Evolutionary conservation across 768 basidiomycete species (phyloP).

Genomic region (Collybiopsis luxurians): DNA sequence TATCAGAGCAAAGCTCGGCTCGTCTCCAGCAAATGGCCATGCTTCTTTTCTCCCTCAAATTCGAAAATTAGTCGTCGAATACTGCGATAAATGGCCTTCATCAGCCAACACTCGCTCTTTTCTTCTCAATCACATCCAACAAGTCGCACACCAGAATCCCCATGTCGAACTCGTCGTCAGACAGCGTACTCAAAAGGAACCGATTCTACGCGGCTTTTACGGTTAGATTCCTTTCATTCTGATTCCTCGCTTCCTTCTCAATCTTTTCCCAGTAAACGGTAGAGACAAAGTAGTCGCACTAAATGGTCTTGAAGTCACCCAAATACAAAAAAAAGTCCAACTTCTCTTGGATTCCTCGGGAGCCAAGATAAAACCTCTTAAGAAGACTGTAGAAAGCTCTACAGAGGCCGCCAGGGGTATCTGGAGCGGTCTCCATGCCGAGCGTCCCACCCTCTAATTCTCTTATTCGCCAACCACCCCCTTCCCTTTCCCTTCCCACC

Average conservation of each 20-base stretch:
- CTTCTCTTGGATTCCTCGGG: slow-evolving; percentile 87
- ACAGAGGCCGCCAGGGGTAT: slow-evolving; percentile 83
- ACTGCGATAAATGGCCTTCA: slow-evolving; percentile 79
- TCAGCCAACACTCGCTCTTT: slow-evolving; percentile 71
- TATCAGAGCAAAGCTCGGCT: slow-evolving; percentile 45
- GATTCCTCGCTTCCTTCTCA: slow-evolving; percentile 14
- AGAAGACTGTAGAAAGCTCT: slow-evolving; percentile 74
- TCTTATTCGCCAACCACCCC: slow-evolving; percentile 9
- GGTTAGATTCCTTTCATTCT: slow-evolving; percentile 38
- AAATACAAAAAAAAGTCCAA: slow-evolving; percentile 74
- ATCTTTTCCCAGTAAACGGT: slow-evolving; percentile 60
- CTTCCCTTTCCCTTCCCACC: too few relatives aligned
- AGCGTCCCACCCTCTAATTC: slow-evolving; percentile 50
- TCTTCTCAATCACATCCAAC: slow-evolving; percentile 58
- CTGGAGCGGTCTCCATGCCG: slow-evolving; percentile 86
- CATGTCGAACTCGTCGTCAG: slow-evolving; percentile 84
- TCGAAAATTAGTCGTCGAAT: slow-evolving; percentile 88
- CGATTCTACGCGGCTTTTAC: slow-evolving; percentile 83
- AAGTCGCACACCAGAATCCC: slow-evolving; percentile 69
- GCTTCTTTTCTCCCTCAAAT: slow-evolving; percentile 69
- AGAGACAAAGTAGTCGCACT: slow-evolving; percentile 87
- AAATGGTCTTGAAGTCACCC: slow-evolving; percentile 69
- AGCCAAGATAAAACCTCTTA: slow-evolving; percentile 78
- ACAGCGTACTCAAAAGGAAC: slow-evolving; percentile 72
- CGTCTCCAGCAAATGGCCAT: slow-evolving; percentile 74